Evolutionary conservation across 225 moss, liverwort and hornwort species (phyloP).

Genomic region (Climacium dendroides): DNA sequence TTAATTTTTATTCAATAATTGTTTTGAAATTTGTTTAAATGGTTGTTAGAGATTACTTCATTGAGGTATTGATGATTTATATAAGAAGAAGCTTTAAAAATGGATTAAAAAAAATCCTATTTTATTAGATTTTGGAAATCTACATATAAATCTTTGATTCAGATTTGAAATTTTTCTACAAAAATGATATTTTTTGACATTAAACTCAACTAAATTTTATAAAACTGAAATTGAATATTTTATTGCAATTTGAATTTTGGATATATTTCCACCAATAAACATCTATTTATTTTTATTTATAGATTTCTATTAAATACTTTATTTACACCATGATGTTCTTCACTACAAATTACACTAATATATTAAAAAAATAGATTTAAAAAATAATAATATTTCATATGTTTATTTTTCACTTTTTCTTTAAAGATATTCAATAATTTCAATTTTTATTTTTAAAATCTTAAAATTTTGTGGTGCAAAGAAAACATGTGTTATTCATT

Average conservation of each 20-base stretch:
- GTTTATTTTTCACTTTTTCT: not conserved
- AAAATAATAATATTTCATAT: not conserved
- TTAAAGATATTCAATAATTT: not conserved
- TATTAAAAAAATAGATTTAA: not conserved
- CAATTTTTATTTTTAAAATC: not conserved
- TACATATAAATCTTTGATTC: not conserved
- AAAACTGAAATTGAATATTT: too few species aligned
- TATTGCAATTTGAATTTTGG: too few species aligned
- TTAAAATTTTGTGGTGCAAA: rapidly evolving
- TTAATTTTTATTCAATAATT: not conserved
- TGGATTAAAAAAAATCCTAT: not conserved
- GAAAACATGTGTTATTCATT: too few species aligned
- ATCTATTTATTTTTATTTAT: not conserved
- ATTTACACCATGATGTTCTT: not conserved
- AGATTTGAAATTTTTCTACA: not conserved
- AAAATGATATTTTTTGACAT: not conserved
- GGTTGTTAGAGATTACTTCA: not conserved
- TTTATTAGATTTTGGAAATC: not conserved
- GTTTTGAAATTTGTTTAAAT: not conserved
- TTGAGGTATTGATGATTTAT: not conserved
- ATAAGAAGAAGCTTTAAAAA: not conserved
- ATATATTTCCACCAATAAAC: not conserved
- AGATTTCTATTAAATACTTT: not conserved
- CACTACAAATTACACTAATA: not conserved
- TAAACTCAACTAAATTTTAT: rapidly evolving